These are phyloP conservation scores for Colletotrichum limetticola DNA, from an alignment of 2,329 filamentous ascomycete genomes.

Conservation along the genomic window DNA sequence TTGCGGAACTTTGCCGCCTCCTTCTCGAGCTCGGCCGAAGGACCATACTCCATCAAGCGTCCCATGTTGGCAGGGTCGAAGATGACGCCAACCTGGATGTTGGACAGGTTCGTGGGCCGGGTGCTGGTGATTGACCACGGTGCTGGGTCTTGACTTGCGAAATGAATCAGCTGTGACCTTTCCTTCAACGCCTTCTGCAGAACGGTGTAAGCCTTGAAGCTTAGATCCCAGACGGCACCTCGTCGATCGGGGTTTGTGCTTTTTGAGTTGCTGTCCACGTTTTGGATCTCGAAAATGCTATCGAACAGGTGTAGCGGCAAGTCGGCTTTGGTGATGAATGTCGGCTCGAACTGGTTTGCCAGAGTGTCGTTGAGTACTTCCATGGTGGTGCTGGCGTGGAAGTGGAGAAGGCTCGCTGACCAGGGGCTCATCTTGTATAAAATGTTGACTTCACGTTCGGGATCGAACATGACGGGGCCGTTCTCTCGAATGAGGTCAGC, in stretches of 20 bases:
- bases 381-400: constrained; percentile 80
- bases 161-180: constrained; percentile 75
- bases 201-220: constrained; percentile 69
- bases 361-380: constrained; percentile 78
- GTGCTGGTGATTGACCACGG: constrained; percentile 57
- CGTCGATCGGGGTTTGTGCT: constrained; percentile 50
- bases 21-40: constrained; percentile 84
- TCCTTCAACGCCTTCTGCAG: constrained; percentile 80
- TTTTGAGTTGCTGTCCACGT: constrained; percentile 42
- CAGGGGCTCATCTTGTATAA: constrained; percentile 91
- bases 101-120: constrained; percentile 36
- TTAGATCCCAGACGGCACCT: constrained; percentile 57
- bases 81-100: constrained; percentile 73
- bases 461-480: constrained; percentile 82
- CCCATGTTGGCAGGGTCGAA: constrained; percentile 78
- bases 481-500: constrained; percentile 54
- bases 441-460: constrained; percentile 78
- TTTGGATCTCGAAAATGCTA: constrained; percentile 51
- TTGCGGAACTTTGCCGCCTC: constrained; percentile 84
- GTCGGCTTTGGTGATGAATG: constrained; percentile 78
- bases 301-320: constrained; percentile 67
- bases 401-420: constrained; percentile 80
- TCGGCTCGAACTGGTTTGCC: constrained; percentile 83
- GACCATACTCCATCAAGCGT: constrained; percentile 88
- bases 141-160: constrained; percentile 54